A percentile compares a stretch with the other conserved stretches of the same genome.
phyloP scores from a whole-genome alignment of 108 stramenopile species.

The Conticribra weissflogii region DNA sequence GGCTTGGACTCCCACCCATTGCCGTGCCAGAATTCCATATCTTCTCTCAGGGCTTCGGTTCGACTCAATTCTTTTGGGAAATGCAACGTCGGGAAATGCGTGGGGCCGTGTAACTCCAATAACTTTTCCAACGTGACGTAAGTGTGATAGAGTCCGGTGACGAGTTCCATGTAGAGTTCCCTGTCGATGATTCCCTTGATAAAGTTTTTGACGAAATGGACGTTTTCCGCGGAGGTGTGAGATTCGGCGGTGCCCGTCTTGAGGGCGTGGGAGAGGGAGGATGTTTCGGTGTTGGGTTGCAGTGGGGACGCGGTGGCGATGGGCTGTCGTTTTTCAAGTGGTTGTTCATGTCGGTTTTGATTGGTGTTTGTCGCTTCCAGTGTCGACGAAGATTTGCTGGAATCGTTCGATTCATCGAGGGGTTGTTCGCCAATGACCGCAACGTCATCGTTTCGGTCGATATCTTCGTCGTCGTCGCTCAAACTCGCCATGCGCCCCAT shows the following conservation, averaged over 20 bases:
- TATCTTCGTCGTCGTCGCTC: slow-evolving; percentile 9
- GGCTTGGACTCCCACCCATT: slow-evolving; percentile 26
- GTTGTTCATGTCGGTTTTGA: too few relatives aligned
- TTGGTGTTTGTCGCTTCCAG: too few relatives aligned
- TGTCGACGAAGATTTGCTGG: too few relatives aligned
- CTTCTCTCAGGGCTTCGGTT: slow-evolving; percentile 59
- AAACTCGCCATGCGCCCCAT: slow-evolving; percentile 58
- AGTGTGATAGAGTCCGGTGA: slow-evolving; percentile 69
- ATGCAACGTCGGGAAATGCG: slow-evolving; percentile 66
- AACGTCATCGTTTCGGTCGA: neutral
- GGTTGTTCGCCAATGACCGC: neutral
- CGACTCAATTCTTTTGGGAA: slow-evolving; percentile 78
- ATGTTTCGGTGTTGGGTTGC: neutral
- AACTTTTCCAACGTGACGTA: slow-evolving; percentile 73
- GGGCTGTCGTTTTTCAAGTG: neutral
- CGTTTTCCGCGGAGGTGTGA: slow-evolving; percentile 87
- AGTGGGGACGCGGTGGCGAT: too few relatives aligned
- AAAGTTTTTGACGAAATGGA: slow-evolving; percentile 90
- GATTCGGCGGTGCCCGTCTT: slow-evolving; percentile 81
- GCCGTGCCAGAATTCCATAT: slow-evolving; percentile 83
- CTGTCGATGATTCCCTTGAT: slow-evolving; percentile 81
- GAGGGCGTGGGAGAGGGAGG: slow-evolving; percentile 68
- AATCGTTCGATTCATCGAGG: too few relatives aligned
- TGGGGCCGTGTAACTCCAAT: slow-evolving; percentile 65
- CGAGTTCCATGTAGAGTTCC: slow-evolving; percentile 63